phyloP scores from a whole-genome alignment of 305 asterid species.

The Solanum hybrid region DNA sequence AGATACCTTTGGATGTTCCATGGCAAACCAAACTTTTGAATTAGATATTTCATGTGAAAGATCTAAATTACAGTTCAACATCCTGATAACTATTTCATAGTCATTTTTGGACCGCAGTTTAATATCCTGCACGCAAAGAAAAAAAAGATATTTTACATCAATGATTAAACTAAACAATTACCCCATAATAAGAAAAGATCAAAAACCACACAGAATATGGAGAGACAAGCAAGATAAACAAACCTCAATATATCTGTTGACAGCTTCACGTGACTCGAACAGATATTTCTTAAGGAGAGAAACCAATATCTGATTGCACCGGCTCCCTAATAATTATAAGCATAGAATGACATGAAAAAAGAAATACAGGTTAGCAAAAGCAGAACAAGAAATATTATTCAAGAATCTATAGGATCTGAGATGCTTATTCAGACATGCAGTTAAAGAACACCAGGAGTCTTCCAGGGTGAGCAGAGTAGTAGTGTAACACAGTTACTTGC shows the following conservation, averaged over 20 bases:
- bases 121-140: constrained; percentile 26
- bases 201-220: neutral
- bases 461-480: neutral
- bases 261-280: constrained; percentile 51
- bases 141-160: neutral
- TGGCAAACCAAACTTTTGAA: constrained; percentile 55
- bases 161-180: neutral
- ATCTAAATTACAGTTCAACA: constrained; percentile 46
- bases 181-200: neutral
- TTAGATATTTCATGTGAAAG: constrained; percentile 40
- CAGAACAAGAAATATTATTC: neutral
- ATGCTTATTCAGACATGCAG: neutral
- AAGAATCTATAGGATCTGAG: neutral
- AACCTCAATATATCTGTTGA: constrained; percentile 60
- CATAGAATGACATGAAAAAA: constrained; percentile 6
- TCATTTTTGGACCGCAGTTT: constrained; percentile 46
- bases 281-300: constrained; percentile 62
- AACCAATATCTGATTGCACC: constrained; percentile 44
- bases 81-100: constrained; percentile 55
- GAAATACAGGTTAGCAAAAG: neutral
- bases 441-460: neutral
- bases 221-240: neutral
- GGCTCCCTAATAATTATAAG: constrained; percentile 36
- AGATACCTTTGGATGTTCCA: constrained; percentile 82
- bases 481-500: neutral